Evolutionary conservation across 495 filamentous ascomycete genomes (phyloP).

Genomic region (Xylaria bambusicola): DNA sequence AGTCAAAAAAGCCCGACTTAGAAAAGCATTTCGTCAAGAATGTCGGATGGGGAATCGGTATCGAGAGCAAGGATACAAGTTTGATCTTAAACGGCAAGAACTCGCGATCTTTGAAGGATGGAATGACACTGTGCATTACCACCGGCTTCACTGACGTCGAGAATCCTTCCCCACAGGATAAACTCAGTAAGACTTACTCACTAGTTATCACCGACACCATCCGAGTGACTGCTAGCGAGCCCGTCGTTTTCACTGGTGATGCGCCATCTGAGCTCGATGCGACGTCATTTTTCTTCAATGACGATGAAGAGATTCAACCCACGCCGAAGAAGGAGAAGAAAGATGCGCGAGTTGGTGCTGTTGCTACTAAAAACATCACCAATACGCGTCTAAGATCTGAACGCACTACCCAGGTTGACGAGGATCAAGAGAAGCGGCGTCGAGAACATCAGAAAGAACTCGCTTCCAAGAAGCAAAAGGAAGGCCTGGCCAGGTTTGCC

Average conservation of each 20-base stretch:
- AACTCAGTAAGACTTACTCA: constrained; percentile 83
- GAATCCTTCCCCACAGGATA: constrained; percentile 79
- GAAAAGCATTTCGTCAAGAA: constrained; percentile 92
- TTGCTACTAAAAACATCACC: constrained; percentile 88
- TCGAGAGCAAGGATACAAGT: constrained; percentile 82
- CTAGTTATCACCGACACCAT: constrained; percentile 91
- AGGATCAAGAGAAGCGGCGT: constrained; percentile 84
- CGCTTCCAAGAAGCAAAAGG: constrained; percentile 80
- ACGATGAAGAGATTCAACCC: constrained; percentile 72
- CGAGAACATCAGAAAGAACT: constrained; percentile 93
- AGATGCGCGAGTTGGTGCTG: constrained; percentile 76
- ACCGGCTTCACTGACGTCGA: constrained; percentile 86
- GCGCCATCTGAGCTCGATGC: constrained; percentile 87
- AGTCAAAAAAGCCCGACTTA: constrained; percentile 87
- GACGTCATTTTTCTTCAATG: constrained; percentile 96
- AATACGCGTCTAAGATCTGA: constrained; percentile 93
- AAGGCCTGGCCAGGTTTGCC: constrained; percentile 80
- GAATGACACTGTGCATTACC: constrained; percentile 91
- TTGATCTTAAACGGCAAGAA: constrained; percentile 85
- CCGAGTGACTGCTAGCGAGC: constrained; percentile 73
- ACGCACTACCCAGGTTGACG: constrained; percentile 78
- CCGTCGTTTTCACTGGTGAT: constrained; percentile 88
- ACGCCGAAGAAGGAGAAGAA: constrained; percentile 76
- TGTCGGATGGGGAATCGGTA: constrained; percentile 86
- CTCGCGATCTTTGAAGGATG: constrained; percentile 78